A percentile compares a stretch with the other conserved stretches of the same genome.
Evolutionary conservation across 208 protist species (phyloP).

Genomic region (Crithidia thermophila): DNA sequence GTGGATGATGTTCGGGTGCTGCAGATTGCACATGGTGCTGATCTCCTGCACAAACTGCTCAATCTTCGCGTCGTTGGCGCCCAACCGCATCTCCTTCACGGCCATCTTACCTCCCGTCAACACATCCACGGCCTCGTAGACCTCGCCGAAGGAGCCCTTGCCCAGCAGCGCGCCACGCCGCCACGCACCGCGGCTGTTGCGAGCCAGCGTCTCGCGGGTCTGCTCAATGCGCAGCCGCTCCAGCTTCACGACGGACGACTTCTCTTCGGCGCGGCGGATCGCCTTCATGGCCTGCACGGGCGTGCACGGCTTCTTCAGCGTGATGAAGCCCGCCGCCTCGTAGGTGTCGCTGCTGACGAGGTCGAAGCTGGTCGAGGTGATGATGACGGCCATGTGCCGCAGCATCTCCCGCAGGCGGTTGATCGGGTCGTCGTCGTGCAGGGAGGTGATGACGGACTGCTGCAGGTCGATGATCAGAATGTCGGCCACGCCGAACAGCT

Average conservation of each 20-base stretch:
- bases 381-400: slow-evolving; percentile 79
- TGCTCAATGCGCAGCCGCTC: slow-evolving; percentile 76
- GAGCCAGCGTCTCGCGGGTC: slow-evolving; percentile 78
- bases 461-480: slow-evolving; percentile 88
- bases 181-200: slow-evolving; percentile 87
- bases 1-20: slow-evolving; percentile 94
- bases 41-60: slow-evolving; percentile 88
- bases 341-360: slow-evolving; percentile 62
- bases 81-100: slow-evolving; percentile 84
- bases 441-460: slow-evolving; percentile 67
- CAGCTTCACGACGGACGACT: slow-evolving; percentile 68
- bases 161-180: slow-evolving; percentile 74
- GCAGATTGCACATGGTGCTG: slow-evolving; percentile 89
- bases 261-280: slow-evolving; percentile 79
- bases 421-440: slow-evolving; percentile 61
- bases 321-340: slow-evolving; percentile 81
- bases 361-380: slow-evolving; percentile 72
- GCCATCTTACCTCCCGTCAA: slow-evolving; percentile 91
- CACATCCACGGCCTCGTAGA: slow-evolving; percentile 85
- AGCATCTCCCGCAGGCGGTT: slow-evolving; percentile 73
- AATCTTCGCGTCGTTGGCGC: slow-evolving; percentile 63
- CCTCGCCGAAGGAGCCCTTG: slow-evolving; percentile 83
- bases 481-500: slow-evolving; percentile 71
- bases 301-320: slow-evolving; percentile 84
- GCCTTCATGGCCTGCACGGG: slow-evolving; percentile 75